Conservation (phyloP, 1,284 basidiomycete genomes). For the Tetrapyrgos nigripes region DNA sequence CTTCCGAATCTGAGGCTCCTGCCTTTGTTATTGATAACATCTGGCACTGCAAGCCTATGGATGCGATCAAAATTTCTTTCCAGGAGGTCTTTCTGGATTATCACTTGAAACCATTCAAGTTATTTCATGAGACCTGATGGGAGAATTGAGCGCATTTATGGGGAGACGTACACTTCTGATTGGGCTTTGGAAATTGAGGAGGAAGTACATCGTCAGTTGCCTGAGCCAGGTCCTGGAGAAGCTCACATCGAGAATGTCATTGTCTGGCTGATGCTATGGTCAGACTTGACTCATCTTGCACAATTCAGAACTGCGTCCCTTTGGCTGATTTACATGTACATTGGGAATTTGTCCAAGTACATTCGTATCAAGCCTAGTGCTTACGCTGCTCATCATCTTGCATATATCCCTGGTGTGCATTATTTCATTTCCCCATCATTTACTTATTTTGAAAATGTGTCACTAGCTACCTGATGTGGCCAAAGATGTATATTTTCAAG, state of each 20-base stretch:
- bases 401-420: slow-evolving; percentile 10
- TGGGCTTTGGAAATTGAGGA: slow-evolving; percentile 1
- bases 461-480: slow-evolving; percentile 26
- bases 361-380: slow-evolving; percentile 20
- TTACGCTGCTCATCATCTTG: slow-evolving; percentile 26
- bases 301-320: slow-evolving; percentile 34
- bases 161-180: slow-evolving; percentile 7
- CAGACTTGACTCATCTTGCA: slow-evolving; percentile 33
- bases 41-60: neutral
- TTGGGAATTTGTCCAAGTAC: slow-evolving; percentile 37
- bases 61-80: slow-evolving; percentile 1
- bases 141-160: slow-evolving; percentile 3
- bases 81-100: slow-evolving; percentile 1
- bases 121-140: slow-evolving; percentile 4
- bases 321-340: slow-evolving; percentile 37
- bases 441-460: neutral
- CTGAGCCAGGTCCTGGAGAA: neutral
- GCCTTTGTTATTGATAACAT: slow-evolving; percentile 14
- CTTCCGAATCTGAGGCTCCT: neutral
- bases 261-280: slow-evolving; percentile 15
- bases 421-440: neutral
- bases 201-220: neutral
- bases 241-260: slow-evolving; percentile 3
- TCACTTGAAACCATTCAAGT: slow-evolving; percentile 7
- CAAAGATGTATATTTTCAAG: slow-evolving; percentile 26